These are phyloP conservation scores for Desmodesmus armatus DNA, from an alignment of 139 green algal species.

Conservation along the genomic window DNA sequence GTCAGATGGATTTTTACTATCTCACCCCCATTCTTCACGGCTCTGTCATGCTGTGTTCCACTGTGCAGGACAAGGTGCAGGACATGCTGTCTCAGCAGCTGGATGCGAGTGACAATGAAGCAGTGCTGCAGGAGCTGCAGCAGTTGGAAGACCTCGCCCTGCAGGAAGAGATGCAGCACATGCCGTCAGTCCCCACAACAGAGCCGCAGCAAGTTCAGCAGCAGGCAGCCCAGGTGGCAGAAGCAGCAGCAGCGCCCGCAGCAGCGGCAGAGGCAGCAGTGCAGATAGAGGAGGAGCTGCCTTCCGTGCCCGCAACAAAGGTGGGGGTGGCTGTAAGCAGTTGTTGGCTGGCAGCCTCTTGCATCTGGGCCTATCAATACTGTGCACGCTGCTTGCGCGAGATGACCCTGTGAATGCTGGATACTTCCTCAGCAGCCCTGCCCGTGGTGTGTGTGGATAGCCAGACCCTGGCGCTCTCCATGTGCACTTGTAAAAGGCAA, in stretches of 20 bases:
- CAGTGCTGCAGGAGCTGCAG: conserved; percentile 26
- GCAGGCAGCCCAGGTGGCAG: not conserved
- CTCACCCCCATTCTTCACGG: too few relatives aligned
- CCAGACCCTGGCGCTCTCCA: too few relatives aligned
- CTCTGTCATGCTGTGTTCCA: too few relatives aligned
- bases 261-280: conserved; percentile 16
- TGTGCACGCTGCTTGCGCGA: not conserved
- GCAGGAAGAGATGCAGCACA: conserved; percentile 8
- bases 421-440: not conserved
- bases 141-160: conserved; percentile 23
- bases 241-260: conserved; percentile 20
- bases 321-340: not conserved
- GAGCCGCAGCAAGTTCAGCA: conserved; percentile 15
- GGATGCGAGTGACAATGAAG: conserved; percentile 21
- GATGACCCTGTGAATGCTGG: not conserved
- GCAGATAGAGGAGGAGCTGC: conserved; percentile 39
- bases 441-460: not conserved
- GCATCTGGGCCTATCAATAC: not conserved
- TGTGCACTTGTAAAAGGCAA: not conserved
- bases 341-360: not conserved
- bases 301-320: conserved; percentile 40
- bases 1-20: too few relatives aligned
- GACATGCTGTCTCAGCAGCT: conserved; percentile 33
- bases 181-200: not conserved
- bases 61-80: conserved; percentile 45